These are phyloP conservation scores for Sugiyamaella paludigena DNA, from an alignment of 1,139 yeast species.

Conservation along the genomic window DNA sequence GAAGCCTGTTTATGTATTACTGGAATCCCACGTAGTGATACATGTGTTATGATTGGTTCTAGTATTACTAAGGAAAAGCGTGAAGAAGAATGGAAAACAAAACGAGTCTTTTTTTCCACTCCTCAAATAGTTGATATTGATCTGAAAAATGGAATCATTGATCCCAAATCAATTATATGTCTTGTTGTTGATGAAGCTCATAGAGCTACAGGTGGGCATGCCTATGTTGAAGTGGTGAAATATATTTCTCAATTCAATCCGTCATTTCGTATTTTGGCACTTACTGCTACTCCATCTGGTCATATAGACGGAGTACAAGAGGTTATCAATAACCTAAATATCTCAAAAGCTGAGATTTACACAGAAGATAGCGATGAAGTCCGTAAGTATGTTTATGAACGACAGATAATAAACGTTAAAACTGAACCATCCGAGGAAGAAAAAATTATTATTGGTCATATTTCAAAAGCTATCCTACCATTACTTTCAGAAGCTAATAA, in stretches of 20 bases:
- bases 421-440: conserved; percentile 56
- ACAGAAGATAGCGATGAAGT: conserved; percentile 85
- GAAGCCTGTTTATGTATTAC: conserved; percentile 88
- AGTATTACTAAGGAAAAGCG: conserved; percentile 39
- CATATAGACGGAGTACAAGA: conserved; percentile 86
- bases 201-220: conserved; percentile 83
- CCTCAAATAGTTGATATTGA: conserved; percentile 97
- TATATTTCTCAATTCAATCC: conserved; percentile 60
- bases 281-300: conserved; percentile 95
- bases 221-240: conserved; percentile 78
- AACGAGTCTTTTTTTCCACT: conserved; percentile 86
- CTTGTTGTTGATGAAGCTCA: conserved; percentile 96
- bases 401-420: conserved; percentile 57
- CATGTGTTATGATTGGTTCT: conserved; percentile 75
- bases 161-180: conserved; percentile 72
- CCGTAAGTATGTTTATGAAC: conserved; percentile 68
- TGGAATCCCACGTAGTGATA: conserved; percentile 71
- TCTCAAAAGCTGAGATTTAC: conserved; percentile 78
- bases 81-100: conserved; percentile 68
- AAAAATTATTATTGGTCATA: conserved; percentile 48
- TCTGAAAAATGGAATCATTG: conserved; percentile 64
- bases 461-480: conserved; percentile 64
- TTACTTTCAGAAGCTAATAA: conserved; percentile 61
- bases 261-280: conserved; percentile 72
- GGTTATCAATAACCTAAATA: conserved; percentile 66